Evolutionary conservation across 768 basidiomycete genomes (phyloP), one percentile per base, ranked within the genome.

Genomic region (Ramaria rubella): DNA sequence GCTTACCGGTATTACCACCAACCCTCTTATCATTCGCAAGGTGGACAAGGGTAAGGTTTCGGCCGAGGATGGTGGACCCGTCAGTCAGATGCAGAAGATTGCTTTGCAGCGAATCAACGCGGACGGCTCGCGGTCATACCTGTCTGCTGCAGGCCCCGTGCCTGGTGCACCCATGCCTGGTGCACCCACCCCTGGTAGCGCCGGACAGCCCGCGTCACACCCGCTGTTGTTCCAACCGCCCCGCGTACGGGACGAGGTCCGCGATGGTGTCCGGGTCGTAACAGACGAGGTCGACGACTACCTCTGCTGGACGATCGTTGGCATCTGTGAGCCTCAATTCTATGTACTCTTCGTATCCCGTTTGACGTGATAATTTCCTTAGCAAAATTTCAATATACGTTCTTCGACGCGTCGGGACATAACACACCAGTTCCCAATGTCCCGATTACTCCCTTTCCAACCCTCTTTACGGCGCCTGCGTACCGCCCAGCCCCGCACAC

Each of bases 41-140:
- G 90, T 97, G 27, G 92, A 94, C 69, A 94, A 94, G 65, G 89
- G 89, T 27, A 77, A 84, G 58, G 87, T 94, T 34, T 82, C 83
- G n/a, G 73, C 79, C n/a, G 90, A 93, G 62, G 87, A 93, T 65
- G 89, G 88, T 19, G 90, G 92, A 5, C 94, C 92, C 40, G 89
- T 97, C 60, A 93, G 90, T 65, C 93, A 95, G 69, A 91, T 97
- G 85, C 94, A 97, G 73, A 92, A 94, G 74, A 89, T 97, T 59
- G 94, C 93, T 1, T 74, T 97, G 42, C 87, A 93, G 65, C 79
- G 90, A 54, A 82, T 90, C 53, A 87, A 90, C 64, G 75, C 81
- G 58, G 90, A 86, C 71, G 91, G 90, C 36, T 81, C 87, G 36
- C 77, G 91, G 65, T 89, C 89, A 72, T 96, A 94, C 68, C 71